A percentile compares a stretch with the other conserved stretches of the same genome.
Evolutionary conservation across 2,329 filamentous ascomycete species (phyloP).

Genomic region (Clonostachys byssicola): DNA sequence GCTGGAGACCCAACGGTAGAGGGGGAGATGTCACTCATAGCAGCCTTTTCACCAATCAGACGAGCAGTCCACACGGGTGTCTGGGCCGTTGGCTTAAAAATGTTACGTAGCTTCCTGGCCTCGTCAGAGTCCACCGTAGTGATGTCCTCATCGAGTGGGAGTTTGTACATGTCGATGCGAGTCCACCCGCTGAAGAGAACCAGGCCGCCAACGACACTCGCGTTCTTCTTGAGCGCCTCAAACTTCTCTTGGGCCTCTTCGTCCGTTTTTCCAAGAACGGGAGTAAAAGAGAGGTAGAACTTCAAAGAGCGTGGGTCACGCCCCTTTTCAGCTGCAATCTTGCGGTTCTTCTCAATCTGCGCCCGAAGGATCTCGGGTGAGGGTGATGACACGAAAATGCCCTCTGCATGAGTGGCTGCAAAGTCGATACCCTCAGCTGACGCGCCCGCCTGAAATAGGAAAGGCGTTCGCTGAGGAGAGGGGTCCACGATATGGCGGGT

Average conservation of each 20-base stretch:
- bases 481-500: slow-evolving; percentile 46
- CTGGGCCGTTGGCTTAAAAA: neutral
- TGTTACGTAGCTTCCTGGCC: too few relatives aligned
- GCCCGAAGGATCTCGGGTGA: slow-evolving; percentile 30
- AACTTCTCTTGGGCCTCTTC: neutral
- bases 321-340: slow-evolving; percentile 21
- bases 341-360: slow-evolving; percentile 33
- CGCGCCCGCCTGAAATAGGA: slow-evolving; percentile 40
- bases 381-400: slow-evolving; percentile 40
- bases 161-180: neutral
- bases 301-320: neutral
- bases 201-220: neutral
- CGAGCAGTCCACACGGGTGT: neutral
- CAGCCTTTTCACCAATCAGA: neutral
- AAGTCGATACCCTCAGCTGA: slow-evolving; percentile 38
- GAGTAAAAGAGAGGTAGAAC: neutral
- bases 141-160: neutral
- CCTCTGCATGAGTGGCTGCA: slow-evolving; percentile 16
- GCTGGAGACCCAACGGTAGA: neutral
- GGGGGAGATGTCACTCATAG: slow-evolving; percentile 20
- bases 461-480: slow-evolving; percentile 51
- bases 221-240: neutral
- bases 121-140: too few relatives aligned
- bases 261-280: neutral
- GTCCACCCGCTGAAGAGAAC: neutral